phyloP scores from a whole-genome alignment of 345 rosid species.

The Turnera subulata region DNA sequence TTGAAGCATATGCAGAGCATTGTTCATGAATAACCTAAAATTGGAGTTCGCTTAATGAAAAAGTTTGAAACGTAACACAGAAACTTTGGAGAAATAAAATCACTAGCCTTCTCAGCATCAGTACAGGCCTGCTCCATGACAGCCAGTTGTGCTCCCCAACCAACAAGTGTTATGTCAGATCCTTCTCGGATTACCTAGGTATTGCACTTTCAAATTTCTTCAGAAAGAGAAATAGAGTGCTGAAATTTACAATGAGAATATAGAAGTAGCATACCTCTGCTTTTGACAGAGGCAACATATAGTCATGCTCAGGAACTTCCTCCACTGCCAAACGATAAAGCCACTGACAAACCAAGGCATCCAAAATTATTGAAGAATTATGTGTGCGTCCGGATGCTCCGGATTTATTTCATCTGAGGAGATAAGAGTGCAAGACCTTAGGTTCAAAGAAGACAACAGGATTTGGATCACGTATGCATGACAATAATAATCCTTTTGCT shows the following conservation, averaged over 20 bases:
- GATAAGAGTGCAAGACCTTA: slow-evolving; percentile 42
- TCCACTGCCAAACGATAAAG: slow-evolving; percentile 82
- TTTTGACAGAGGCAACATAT: slow-evolving; percentile 80
- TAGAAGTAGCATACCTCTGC: slow-evolving; percentile 58
- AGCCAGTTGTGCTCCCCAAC: slow-evolving; percentile 96
- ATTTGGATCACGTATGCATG: slow-evolving; percentile 76
- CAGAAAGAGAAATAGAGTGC: slow-evolving; percentile 7
- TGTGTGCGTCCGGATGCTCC: too few relatives aligned
- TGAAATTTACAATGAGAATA: not conserved
- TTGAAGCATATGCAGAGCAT: too few relatives aligned
- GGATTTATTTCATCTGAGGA: not conserved
- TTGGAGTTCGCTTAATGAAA: not conserved
- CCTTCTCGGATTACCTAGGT: slow-evolving; percentile 75
- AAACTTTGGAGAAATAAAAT: not conserved
- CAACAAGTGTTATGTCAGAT: slow-evolving; percentile 79
- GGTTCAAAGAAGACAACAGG: slow-evolving; percentile 91
- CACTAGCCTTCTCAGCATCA: slow-evolving; percentile 64
- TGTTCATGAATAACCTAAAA: not conserved
- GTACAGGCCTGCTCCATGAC: slow-evolving; percentile 80
- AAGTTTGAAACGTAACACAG: not conserved
- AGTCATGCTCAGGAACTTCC: slow-evolving; percentile 85
- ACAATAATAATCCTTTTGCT: slow-evolving; percentile 83
- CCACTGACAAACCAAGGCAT: slow-evolving; percentile 51
- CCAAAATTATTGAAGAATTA: slow-evolving; percentile 9
- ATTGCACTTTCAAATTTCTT: slow-evolving; percentile 15